These are phyloP conservation scores for Colletotrichum eleusines DNA, from an alignment of 2,329 filamentous ascomycete species.

Conservation along the genomic window DNA sequence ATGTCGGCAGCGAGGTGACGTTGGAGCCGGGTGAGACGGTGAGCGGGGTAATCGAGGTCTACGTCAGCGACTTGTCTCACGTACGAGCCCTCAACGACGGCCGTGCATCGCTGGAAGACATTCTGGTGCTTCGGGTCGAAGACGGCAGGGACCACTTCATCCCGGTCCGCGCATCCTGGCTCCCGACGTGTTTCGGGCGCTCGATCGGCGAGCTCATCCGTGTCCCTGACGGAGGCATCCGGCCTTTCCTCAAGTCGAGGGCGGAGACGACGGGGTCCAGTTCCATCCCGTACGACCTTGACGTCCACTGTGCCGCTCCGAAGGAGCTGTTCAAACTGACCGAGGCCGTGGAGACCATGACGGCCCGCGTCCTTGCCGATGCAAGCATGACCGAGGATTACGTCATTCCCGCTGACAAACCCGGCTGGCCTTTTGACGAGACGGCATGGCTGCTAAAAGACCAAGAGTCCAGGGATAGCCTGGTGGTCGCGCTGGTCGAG, in stretches of 20 bases:
- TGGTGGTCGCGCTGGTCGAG: constrained; percentile 62
- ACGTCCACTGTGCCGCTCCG: constrained; percentile 82
- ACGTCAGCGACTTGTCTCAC: constrained; percentile 72
- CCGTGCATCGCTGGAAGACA: constrained; percentile 78
- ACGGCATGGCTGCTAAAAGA: constrained; percentile 49
- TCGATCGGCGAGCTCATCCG: constrained; percentile 90
- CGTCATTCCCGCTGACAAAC: constrained; percentile 61
- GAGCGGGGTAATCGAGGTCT: constrained; percentile 75
- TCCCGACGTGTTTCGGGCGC: constrained; percentile 84
- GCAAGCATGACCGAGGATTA: constrained; percentile 71
- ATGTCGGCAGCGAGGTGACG: constrained; percentile 66
- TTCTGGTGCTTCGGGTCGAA: constrained; percentile 86
- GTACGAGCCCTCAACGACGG: constrained; percentile 80
- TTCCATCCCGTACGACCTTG: constrained; percentile 66
- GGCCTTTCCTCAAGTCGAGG: constrained; percentile 59
- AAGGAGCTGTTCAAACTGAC: constrained; percentile 91
- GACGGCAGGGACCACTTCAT: constrained; percentile 94
- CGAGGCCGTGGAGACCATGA: constrained; percentile 75
- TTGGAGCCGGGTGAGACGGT: constrained; percentile 89
- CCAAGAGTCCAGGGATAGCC: constrained; percentile 45
- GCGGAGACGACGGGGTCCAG: constrained; percentile 53
- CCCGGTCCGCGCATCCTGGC: constrained; percentile 81
- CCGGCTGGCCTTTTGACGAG: constrained; percentile 72
- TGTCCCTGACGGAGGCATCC: constrained; percentile 84
- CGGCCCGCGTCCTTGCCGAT: constrained; percentile 69